These are phyloP conservation scores for Zygosaccharomyces kombuchaensis DNA, from an alignment of 805 yeast species.

Conservation along the genomic window DNA sequence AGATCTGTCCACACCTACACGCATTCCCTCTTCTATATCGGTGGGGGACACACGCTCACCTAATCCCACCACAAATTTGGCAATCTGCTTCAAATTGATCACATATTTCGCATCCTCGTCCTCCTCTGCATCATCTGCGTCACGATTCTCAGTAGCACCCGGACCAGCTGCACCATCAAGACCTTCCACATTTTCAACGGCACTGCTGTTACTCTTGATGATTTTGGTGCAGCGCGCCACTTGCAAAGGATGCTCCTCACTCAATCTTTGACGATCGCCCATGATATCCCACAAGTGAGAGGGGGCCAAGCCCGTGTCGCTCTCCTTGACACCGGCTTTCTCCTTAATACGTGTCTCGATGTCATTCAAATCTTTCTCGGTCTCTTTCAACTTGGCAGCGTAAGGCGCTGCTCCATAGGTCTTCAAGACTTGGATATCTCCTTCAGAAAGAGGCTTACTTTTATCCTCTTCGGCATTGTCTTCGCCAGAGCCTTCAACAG, in stretches of 20 bases:
- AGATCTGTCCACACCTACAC: conserved; percentile 97
- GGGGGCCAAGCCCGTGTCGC: conserved; percentile 96
- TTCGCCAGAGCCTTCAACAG: conserved; percentile 58
- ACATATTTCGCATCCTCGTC: conserved; percentile 90
- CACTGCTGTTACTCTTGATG: conserved; percentile 57
- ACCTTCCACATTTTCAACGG: conserved; percentile 30
- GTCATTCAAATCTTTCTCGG: conserved; percentile 81
- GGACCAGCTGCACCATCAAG: conserved; percentile 18
- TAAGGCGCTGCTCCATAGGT: conserved; percentile 98
- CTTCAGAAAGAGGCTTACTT: conserved; percentile 84
- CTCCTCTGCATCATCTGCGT: conserved; percentile 43
- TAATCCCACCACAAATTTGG: conserved; percentile 92
- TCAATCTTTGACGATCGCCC: conserved; percentile 92
- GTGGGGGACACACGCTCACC: conserved; percentile 98
- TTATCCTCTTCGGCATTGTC: conserved; percentile 60
- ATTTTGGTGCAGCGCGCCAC: conserved; percentile 99
- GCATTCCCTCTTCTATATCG: conserved; percentile 98
- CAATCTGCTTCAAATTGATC: conserved; percentile 95
- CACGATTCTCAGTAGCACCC: conserved; percentile 14
- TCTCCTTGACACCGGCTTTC: conserved; percentile 88
- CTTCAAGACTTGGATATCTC: conserved; percentile 94
- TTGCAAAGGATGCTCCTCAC: conserved; percentile 92
- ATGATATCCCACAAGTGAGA: conserved; percentile 96
- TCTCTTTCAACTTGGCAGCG: conserved; percentile 69
- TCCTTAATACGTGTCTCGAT: conserved; percentile 87